Base-by-base conservation (phyloP, 805 yeast genomes). In the Yamadazyma insecticola region DNA sequence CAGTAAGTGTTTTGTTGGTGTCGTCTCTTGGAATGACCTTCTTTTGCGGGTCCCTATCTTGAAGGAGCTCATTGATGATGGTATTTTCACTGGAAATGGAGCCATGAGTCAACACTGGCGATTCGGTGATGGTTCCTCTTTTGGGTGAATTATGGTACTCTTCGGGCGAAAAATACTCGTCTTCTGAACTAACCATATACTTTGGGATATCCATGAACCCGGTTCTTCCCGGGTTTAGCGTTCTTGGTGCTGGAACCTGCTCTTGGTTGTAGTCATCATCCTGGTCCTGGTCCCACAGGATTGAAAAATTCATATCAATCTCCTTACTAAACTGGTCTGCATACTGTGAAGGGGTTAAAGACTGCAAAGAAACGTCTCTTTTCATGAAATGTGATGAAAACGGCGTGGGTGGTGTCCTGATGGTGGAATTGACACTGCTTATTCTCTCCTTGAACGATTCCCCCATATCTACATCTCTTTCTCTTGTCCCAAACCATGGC, bases 161-260 rank as follows among this genome's bases (percentile, higher is more conserved):
- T 15, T 52, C 52, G 4, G 58, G 53, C 12, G 64, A 55, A 33
- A 38, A 59, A 37, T 47, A 57, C 39, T 60, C 66, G 3, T 57
- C 62, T 13, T 57, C 63, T 9, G 62, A 47, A 16, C 51, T 51
- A 14, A 14, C n/a, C n/a, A n/a, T n/a, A n/a, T n/a, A n/a, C n/a
- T n/a, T n/a, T n/a, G n/a, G n/a, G n/a, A n/a, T n/a, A n/a, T n/a
- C n/a, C n/a, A n/a, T n/a, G n/a, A n/a, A n/a, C n/a, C n/a, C n/a
- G n/a, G n/a, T n/a, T n/a, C n/a, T n/a, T n/a, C n/a, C n/a, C n/a
- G n/a, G n/a, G n/a, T n/a, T n/a, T n/a, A n/a, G n/a, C n/a, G n/a
- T n/a, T n/a, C n/a, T n/a, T n/a, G n/a, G n/a, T n/a, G n/a, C n/a
- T n/a, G n/a, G n/a, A n/a, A n/a, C n/a, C n/a, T n/a, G n/a, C n/a